Conservation (phyloP, 2,329 filamentous ascomycete genomes). For the Phoma sp. region DNA sequence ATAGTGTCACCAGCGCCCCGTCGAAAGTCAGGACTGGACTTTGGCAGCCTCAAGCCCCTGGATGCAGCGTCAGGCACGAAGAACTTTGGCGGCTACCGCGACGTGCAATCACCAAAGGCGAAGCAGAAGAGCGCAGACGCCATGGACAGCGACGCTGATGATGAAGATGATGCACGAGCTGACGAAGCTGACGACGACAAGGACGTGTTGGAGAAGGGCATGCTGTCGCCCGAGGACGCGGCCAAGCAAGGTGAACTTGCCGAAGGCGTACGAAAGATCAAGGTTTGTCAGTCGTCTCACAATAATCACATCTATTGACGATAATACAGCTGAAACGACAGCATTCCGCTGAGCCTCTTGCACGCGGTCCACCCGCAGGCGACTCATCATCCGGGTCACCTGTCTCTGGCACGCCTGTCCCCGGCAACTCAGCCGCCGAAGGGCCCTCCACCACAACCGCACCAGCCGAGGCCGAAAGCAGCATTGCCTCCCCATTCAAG, state of each 20-base stretch:
- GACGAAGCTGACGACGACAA: conserved; percentile 65
- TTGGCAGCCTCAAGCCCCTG: conserved; percentile 82
- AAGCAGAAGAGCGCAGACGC: conserved; percentile 62
- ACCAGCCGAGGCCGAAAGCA: conserved; percentile 51
- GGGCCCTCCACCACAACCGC: conserved; percentile 39
- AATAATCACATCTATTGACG: conserved; percentile 25
- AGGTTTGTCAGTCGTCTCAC: too few species aligned
- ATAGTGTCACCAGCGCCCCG: conserved; percentile 69
- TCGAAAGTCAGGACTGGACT: conserved; percentile 82
- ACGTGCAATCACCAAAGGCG: conserved; percentile 62
- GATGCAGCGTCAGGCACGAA: conserved; percentile 82
- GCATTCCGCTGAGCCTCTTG: conserved; percentile 75
- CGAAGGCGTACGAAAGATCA: conserved; percentile 82
- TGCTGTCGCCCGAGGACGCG: conserved; percentile 73
- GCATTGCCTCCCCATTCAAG: conserved; percentile 75
- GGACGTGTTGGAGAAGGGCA: conserved; percentile 61
- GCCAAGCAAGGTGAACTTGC: conserved; percentile 76
- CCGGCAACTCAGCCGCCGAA: conserved; percentile 25
- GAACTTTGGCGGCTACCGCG: conserved; percentile 88
- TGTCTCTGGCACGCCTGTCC: conserved; percentile 25
- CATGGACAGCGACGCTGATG: conserved; percentile 81
- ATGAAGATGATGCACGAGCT: conserved; percentile 71
- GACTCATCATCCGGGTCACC: conserved; percentile 36
- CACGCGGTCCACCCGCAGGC: conserved; percentile 38
- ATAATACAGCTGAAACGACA: conserved; percentile 75